Conservation (phyloP, 2,329 filamentous ascomycete species). For the Byssothecium circinans region DNA sequence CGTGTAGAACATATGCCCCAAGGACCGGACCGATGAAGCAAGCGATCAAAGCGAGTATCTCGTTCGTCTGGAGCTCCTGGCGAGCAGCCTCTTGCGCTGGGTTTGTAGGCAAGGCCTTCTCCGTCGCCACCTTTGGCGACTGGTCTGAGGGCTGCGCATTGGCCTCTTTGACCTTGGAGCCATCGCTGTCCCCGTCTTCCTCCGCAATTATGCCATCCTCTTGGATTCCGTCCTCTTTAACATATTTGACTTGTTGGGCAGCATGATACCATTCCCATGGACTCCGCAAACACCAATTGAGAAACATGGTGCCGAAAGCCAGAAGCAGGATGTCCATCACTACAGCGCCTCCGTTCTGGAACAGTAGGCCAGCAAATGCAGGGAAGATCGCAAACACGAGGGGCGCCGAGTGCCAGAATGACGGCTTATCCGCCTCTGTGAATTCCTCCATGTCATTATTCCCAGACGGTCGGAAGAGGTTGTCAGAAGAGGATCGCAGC, state of each 20-base stretch:
- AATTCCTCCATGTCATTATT: conserved; percentile 31
- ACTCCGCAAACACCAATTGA: conserved; percentile 89
- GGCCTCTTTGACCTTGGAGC: conserved; percentile 17
- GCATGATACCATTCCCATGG: conserved; percentile 72
- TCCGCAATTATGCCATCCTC: conserved; percentile 32
- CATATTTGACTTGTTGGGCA: conserved; percentile 45
- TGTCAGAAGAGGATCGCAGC: conserved; percentile 67
- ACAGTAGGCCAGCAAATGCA: conserved; percentile 80
- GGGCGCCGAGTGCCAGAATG: conserved; percentile 77
- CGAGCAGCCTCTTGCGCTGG: conserved; percentile 47
- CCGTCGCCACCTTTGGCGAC: not conserved
- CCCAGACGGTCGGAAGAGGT: conserved; percentile 60
- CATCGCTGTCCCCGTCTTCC: conserved; percentile 30
- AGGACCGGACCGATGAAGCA: conserved; percentile 79
- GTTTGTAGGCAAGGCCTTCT: conserved; percentile 7
- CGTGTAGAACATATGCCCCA: conserved; percentile 82
- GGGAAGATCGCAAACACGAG: conserved; percentile 82
- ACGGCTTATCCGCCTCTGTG: conserved; percentile 55
- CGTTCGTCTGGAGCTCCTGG: conserved; percentile 71
- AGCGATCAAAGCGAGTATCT: conserved; percentile 70
- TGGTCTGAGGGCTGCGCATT: conserved; percentile 9
- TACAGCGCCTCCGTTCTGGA: conserved; percentile 79
- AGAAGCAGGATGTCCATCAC: conserved; percentile 85
- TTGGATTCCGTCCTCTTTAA: conserved; percentile 20
- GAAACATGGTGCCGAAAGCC: conserved; percentile 76